Conservation (phyloP, 1,139 yeast genomes). For the Yarrowia galli region DNA sequence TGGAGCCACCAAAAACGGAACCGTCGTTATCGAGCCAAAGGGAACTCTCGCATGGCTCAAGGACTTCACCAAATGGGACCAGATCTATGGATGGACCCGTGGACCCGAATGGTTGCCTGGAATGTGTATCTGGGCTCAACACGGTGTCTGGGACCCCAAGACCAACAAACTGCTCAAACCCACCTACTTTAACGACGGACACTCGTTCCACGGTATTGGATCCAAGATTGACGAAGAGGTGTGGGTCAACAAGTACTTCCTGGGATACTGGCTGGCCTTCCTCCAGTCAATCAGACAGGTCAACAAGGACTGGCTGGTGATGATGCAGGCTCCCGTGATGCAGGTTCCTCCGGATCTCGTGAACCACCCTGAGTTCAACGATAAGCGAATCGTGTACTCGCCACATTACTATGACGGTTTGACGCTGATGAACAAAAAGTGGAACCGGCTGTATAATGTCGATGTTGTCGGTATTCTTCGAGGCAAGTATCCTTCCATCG, state of each 20-base stretch:
- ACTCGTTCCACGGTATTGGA: slow-evolving; percentile 48
- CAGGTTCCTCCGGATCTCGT: slow-evolving; percentile 72
- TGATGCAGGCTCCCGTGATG: slow-evolving; percentile 84
- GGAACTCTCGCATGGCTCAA: slow-evolving; percentile 75
- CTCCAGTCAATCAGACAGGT: slow-evolving; percentile 53
- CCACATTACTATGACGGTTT: slow-evolving; percentile 95
- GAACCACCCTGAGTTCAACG: slow-evolving; percentile 53
- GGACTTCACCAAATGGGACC: slow-evolving; percentile 58
- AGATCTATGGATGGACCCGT: slow-evolving; percentile 73
- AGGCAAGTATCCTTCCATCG: slow-evolving; percentile 74
- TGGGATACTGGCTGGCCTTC: slow-evolving; percentile 62
- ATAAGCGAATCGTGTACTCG: slow-evolving; percentile 65
- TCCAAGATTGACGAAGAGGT: slow-evolving; percentile 58
- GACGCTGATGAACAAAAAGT: slow-evolving; percentile 85
- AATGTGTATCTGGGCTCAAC: slow-evolving; percentile 77
- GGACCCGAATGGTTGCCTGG: slow-evolving; percentile 71
- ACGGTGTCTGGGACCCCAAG: slow-evolving; percentile 72
- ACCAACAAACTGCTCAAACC: slow-evolving; percentile 55
- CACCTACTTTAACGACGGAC: slow-evolving; percentile 59
- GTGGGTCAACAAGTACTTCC: slow-evolving; percentile 68
- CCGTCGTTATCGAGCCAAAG: slow-evolving; percentile 64
- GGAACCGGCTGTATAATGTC: slow-evolving; percentile 68
- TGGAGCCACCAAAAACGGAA: slow-evolving; percentile 72
- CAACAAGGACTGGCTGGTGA: slow-evolving; percentile 59
- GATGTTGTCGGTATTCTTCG: slow-evolving; percentile 92